Evolutionary conservation across 495 filamentous ascomycete genomes (phyloP).

Genomic region (Saxophila tyrrhenica): DNA sequence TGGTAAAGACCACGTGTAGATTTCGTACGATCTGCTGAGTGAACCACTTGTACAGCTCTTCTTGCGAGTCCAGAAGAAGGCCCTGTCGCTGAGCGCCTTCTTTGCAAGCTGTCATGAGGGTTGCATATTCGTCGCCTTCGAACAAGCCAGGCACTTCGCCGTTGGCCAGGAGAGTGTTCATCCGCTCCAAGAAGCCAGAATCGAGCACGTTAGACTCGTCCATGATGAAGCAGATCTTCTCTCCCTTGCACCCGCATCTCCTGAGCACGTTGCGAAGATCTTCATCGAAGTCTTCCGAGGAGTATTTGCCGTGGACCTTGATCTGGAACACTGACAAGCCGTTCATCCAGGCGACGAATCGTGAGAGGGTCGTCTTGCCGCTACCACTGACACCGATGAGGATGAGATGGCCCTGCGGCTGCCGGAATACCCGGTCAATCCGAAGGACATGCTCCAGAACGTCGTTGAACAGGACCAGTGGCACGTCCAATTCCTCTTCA

Average conservation of each 20-base stretch:
- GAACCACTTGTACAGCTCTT: slow-evolving; percentile 99
- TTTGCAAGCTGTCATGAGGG: slow-evolving; percentile 96
- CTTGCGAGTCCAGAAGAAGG: slow-evolving; percentile 85
- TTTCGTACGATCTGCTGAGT: slow-evolving; percentile 99
- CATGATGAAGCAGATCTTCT: slow-evolving; percentile 99
- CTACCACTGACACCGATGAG: slow-evolving; percentile 95
- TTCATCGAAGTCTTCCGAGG: slow-evolving; percentile 96
- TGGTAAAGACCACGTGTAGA: slow-evolving; percentile 96
- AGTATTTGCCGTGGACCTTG: slow-evolving; percentile 98
- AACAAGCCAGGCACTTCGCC: slow-evolving; percentile 97
- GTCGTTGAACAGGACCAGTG: slow-evolving; percentile 94
- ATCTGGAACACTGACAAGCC: slow-evolving; percentile 98
- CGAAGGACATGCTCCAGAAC: slow-evolving; percentile 94
- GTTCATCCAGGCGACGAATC: slow-evolving; percentile 99
- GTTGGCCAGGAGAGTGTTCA: slow-evolving; percentile 97
- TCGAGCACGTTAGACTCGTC: slow-evolving; percentile 97
- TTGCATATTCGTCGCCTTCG: slow-evolving; percentile 90
- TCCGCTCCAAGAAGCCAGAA: slow-evolving; percentile 94
- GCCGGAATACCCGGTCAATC: slow-evolving; percentile 96
- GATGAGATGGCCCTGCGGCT: slow-evolving; percentile 96
- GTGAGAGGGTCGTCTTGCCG: slow-evolving; percentile 94
- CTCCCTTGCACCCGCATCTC: slow-evolving; percentile 89
- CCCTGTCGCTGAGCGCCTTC: slow-evolving; percentile 96
- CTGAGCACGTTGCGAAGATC: slow-evolving; percentile 89
- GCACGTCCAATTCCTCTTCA: slow-evolving; percentile 97